phyloP scores from a whole-genome alignment of 441 rosid species.

The Corymbia citriodora region DNA sequence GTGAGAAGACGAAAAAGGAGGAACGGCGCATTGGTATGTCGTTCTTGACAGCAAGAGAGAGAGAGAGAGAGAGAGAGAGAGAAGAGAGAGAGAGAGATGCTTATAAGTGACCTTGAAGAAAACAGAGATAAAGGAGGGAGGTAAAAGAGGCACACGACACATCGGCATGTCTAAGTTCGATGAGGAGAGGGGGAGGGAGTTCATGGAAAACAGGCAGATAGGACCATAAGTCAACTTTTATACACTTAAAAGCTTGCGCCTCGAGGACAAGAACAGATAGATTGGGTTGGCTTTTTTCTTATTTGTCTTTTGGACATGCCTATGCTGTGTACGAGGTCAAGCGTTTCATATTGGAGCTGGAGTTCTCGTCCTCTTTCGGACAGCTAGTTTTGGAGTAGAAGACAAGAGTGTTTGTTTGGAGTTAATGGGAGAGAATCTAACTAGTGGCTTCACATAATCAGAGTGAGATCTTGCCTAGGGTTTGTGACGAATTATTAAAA shows the following conservation, averaged over 20 bases:
- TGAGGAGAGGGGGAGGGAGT: background rate
- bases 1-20: background rate
- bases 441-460: background rate
- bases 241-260: slow-evolving; percentile 4
- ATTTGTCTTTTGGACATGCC: background rate
- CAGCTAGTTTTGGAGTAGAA: background rate
- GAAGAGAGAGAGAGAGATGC: background rate
- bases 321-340: background rate
- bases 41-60: background rate
- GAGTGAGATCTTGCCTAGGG: background rate
- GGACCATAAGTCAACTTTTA: slow-evolving; percentile 21
- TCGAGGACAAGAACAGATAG: background rate
- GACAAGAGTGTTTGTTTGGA: background rate
- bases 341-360: background rate
- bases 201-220: slow-evolving; percentile 9
- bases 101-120: background rate
- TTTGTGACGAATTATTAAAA: background rate
- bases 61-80: background rate
- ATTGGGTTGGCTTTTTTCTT: background rate
- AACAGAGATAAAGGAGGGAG: background rate
- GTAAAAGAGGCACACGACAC: slow-evolving; percentile 22
- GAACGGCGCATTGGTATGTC: background rate
- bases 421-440: background rate
- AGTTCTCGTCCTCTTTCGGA: background rate
- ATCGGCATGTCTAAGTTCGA: slow-evolving; percentile 12